Evolutionary conservation across 2,329 filamentous ascomycete genomes (phyloP), one percentile per base, ranked within the genome.

Genomic region (Pseudocercospora eumusae): DNA sequence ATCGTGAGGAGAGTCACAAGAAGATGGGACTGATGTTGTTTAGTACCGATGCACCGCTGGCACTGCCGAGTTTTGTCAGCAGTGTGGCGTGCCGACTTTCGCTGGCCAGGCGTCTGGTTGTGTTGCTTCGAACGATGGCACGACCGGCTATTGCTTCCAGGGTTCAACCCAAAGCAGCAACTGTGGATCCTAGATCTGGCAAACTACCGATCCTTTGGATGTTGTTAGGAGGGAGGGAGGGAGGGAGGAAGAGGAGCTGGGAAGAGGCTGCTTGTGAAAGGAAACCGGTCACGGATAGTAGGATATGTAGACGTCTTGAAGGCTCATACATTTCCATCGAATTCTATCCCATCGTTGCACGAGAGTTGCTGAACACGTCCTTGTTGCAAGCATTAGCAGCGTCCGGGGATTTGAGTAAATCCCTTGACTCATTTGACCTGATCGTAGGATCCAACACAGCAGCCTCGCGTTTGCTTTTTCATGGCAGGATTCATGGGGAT

Each of bases 401-500:
- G 4, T 8, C 23, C 8, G 45, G 11, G 6, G 23, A 15, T 28
- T 15, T 21, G 42, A 8, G n/a, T 4, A 3, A 45, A 45, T 45
- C 13, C 6, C 15, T 15, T 15, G 18, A 45, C 42, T 21, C 42
- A 20, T 45, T 11, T 20, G 23, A 15, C n/a, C 8, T 10, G 7
- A 23, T 8, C 45, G 21, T 15, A 50, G 21, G 44, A 58, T 49
- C 56, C 52, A 10, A 28, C 56, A 11, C 42, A 36, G 18, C 56
- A 58, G 44, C 56, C 56, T n/a, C 56, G 60, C 18, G 56, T 50
- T 20, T 68, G 62, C 42, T 73, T 72, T 72, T 56, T 15, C 69
- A 73, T 33, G 70, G 73, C 55, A 73, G 70, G 55, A 75, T 75
- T 8, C 68, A 75, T 59, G 64, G 72, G 33, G 74, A 75, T 47